These are phyloP conservation scores for Adansonia rubrostipa DNA, from an alignment of 441 rosid genomes.

Conservation along the genomic window DNA sequence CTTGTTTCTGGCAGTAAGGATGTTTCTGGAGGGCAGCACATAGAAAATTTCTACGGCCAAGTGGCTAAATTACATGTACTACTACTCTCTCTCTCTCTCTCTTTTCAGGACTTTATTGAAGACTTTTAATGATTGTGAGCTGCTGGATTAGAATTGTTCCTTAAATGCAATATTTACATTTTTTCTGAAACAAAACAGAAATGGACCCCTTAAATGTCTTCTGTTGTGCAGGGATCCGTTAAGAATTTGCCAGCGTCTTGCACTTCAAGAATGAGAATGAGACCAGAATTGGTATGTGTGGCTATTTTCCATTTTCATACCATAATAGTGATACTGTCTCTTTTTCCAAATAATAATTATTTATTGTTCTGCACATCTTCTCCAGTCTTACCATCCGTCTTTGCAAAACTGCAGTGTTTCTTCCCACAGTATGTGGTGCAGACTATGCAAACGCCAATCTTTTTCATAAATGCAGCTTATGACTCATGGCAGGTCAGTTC, in stretches of 20 bases:
- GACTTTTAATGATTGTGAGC: not conserved
- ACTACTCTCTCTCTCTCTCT: not conserved
- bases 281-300: slow-evolving; percentile 56
- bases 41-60: slow-evolving; percentile 57
- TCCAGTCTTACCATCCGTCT: slow-evolving; percentile 20
- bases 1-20: slow-evolving; percentile 61
- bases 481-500: slow-evolving; percentile 94
- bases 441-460: slow-evolving; percentile 39
- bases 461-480: slow-evolving; percentile 80
- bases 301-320: not conserved
- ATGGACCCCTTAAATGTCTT: not conserved
- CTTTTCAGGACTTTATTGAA: not conserved
- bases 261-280: slow-evolving; percentile 58
- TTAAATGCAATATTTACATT: not conserved
- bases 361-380: not conserved
- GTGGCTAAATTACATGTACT: slow-evolving; percentile 72
- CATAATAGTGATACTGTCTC: not conserved
- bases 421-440: slow-evolving; percentile 77
- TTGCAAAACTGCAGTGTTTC: slow-evolving; percentile 67
- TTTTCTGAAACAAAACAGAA: not conserved
- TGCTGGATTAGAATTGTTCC: not conserved
- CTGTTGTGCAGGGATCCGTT: slow-evolving; percentile 61
- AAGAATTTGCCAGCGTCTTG: slow-evolving; percentile 82
- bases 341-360: not conserved
- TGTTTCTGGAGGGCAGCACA: slow-evolving; percentile 66